Percentiles rank a stretch among this genome's conserved stretches.
Evolutionary conservation across 2,329 filamentous ascomycete species (phyloP).

Genomic region (Penicillium sp.): DNA sequence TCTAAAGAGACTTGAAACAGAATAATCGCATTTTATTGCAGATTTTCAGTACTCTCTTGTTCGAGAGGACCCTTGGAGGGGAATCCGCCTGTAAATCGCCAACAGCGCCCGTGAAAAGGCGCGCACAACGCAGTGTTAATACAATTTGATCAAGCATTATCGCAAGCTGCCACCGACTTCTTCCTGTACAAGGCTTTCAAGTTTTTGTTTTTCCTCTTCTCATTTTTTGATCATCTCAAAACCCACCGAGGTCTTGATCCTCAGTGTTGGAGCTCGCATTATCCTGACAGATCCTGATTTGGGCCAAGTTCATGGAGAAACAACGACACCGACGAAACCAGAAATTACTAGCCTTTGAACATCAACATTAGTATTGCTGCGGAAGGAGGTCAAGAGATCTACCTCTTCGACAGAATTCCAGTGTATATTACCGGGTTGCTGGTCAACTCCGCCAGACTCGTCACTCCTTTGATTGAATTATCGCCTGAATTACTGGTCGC

Average conservation of each 20-base stretch:
- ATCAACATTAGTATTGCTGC: not conserved
- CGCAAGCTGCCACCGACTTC: not conserved
- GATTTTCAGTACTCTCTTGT: not conserved
- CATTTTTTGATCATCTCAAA: not conserved
- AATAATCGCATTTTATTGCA: not conserved
- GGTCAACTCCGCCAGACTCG: slow-evolving; percentile 22
- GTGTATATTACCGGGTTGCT: slow-evolving; percentile 17
- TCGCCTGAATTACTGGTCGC: slow-evolving; percentile 24
- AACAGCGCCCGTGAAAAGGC: not conserved
- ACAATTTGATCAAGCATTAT: not conserved
- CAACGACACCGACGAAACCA: slow-evolving; percentile 5
- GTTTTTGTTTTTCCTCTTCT: too few relatives aligned
- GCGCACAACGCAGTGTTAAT: not conserved
- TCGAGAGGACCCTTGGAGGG: not conserved
- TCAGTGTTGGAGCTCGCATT: not conserved
- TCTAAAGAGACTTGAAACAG: not conserved
- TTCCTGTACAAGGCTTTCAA: not conserved
- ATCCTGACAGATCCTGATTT: not conserved
- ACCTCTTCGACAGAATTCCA: not conserved
- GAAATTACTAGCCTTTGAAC: not conserved
- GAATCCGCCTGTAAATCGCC: not conserved
- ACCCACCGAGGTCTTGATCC: not conserved
- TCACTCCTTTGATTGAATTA: slow-evolving; percentile 19
- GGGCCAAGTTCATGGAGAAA: slow-evolving; percentile 22
- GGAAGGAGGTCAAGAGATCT: not conserved